These are phyloP conservation scores for Oryza meridionalis DNA, from an alignment of 176 grass and related monocot genomes.

Conservation along the genomic window DNA sequence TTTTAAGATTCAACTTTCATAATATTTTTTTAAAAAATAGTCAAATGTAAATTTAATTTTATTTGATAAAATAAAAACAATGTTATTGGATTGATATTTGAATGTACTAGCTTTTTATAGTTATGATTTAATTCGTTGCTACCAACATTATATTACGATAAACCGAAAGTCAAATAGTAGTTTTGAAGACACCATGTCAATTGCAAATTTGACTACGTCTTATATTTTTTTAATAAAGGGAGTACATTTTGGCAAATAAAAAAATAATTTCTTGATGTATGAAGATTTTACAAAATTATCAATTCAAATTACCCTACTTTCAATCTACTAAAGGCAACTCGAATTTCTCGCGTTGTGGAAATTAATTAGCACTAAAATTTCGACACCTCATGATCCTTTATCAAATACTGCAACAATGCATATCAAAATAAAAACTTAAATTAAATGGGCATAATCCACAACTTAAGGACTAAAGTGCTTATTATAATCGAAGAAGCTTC, in stretches of 20 bases:
- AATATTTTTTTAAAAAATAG: no score
- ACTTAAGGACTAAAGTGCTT: not conserved
- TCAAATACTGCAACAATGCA: not conserved
- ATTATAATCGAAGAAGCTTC: constrained; percentile 10
- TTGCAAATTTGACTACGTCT: no score
- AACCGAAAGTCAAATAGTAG: no score
- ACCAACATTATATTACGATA: no score
- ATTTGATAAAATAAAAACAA: no score
- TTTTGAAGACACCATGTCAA: no score
- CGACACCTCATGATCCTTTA: not conserved
- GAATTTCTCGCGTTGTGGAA: not conserved
- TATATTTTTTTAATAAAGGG: no score
- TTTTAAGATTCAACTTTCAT: no score
- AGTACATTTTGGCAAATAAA: not conserved
- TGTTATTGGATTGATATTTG: no score
- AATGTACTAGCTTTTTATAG: no score
- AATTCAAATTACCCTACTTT: not conserved
- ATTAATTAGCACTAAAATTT: not conserved
- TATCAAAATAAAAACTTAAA: not conserved
- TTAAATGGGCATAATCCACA: not conserved
- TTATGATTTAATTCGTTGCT: no score
- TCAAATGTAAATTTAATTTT: no score
- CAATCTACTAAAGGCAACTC: not conserved
- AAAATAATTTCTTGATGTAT: not conserved
- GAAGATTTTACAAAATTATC: not conserved